Evolutionary conservation across 768 basidiomycete genomes (phyloP), one percentile per base, ranked within the genome.

Genomic region (Cyathus striatus): DNA sequence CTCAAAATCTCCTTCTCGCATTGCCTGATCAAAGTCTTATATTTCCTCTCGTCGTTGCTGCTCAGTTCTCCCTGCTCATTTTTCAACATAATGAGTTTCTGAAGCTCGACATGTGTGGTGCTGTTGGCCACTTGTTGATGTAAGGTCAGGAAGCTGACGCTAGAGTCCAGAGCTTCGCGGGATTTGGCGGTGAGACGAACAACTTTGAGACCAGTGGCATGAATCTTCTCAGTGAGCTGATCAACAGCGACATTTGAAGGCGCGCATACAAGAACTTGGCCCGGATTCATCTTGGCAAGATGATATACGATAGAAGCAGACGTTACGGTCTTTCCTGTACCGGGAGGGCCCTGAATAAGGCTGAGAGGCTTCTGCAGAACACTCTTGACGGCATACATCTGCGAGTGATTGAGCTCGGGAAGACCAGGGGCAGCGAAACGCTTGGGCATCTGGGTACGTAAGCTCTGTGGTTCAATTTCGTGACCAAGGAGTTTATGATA

Each of bases 161-260:
- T 90, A n/a, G 92, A 96, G 59, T 96, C 94, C 32, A 99, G 79
- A 2, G 95, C 96, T 66, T 98, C 96, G 21, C 96, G 90, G 4
- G 95, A 97, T 61, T 98, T 98, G 47, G 96, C 96, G 1, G 96
- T 96, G 20, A 98, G 75, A 33, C 96, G 91, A 38, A 98, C 96
- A 49, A 96, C 96, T 63, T 98, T 98, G 52, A 98, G 73, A 0
- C 96, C 95, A n/a, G 96, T 97, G n/a, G 83, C 72, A 58, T 98
- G 96, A 48, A 99, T 97, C 72, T 98, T 98, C 68, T 98, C 96
- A 17, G 95, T 96, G 43, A 99, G 80, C 59, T 99, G 96, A 58
- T 99, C 96, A 46, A 99, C 96, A 36, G 96, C 96, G 53, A 99
- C 96, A 66, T 99, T 99, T 41, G 95, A 98, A 0, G 96, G 96